phyloP scores from a whole-genome alignment of 345 rosid species.

The Isatis tinctoria region DNA sequence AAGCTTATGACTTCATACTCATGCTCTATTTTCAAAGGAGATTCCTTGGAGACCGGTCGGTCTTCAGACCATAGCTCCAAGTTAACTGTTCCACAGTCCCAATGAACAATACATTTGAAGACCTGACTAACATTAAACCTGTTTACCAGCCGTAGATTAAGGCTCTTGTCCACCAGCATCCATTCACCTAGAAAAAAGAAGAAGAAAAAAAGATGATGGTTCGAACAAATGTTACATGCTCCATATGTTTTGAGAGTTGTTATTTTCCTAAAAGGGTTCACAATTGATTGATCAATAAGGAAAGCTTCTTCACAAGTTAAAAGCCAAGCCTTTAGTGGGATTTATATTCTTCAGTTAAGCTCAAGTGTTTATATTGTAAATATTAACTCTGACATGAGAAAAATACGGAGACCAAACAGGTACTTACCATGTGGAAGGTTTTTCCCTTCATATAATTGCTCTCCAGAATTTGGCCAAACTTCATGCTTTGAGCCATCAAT shows the following conservation, averaged over 20 bases:
- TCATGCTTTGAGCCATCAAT: constrained; percentile 69
- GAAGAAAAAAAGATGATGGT: too few relatives aligned
- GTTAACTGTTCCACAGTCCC: constrained; percentile 82
- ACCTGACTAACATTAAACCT: constrained; percentile 53
- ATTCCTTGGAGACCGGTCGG: constrained; percentile 69
- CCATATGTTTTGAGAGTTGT: background rate
- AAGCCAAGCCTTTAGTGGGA: background rate
- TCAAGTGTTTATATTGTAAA: background rate
- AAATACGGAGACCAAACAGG: background rate
- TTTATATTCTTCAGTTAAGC: background rate
- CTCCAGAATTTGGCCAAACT: constrained; percentile 63
- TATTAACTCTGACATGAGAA: background rate
- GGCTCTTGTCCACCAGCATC: constrained; percentile 70
- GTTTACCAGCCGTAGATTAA: constrained; percentile 51
- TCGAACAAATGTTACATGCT: background rate
- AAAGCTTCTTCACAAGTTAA: background rate
- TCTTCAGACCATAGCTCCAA: constrained; percentile 92
- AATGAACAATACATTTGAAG: constrained; percentile 55
- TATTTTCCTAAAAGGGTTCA: background rate
- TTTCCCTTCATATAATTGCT: constrained; percentile 50
- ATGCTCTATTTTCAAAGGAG: constrained; percentile 59
- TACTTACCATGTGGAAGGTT: constrained; percentile 62
- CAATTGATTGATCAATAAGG: background rate
- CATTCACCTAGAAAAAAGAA: constrained; percentile 57
- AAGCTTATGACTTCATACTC: constrained; percentile 51